Conservation (phyloP, 306 rosid species). For the Prunus padus region DNA sequence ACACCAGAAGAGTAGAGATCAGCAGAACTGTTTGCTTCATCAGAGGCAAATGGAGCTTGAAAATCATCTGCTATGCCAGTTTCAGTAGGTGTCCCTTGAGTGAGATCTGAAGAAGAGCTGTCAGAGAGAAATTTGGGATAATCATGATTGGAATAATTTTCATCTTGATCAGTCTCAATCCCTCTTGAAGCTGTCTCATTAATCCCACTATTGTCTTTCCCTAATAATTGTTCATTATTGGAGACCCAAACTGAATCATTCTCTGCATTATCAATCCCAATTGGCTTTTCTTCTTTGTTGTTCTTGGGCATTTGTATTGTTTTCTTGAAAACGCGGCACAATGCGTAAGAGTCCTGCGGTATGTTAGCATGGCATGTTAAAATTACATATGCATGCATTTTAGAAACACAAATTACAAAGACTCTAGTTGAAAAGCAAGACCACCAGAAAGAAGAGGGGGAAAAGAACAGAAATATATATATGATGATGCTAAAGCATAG, state of each 20-base stretch:
- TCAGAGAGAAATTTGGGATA: constrained; percentile 53
- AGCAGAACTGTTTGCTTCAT: constrained; percentile 78
- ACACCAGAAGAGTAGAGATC: constrained; percentile 48
- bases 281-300: constrained; percentile 39
- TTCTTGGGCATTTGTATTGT: constrained; percentile 48
- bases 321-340: constrained; percentile 91
- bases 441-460: constrained; percentile 12
- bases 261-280: constrained; percentile 16
- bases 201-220: constrained; percentile 46
- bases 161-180: constrained; percentile 34
- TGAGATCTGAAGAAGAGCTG: constrained; percentile 89
- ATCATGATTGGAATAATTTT: constrained; percentile 39
- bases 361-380: neutral
- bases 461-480: constrained; percentile 32
- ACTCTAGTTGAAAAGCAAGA: neutral
- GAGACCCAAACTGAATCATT: constrained; percentile 29
- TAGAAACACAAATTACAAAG: neutral
- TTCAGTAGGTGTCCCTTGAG: constrained; percentile 78
- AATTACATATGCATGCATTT: constrained; percentile 1
- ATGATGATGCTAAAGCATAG: constrained; percentile 30
- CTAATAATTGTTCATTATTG: constrained; percentile 35
- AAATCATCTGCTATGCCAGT: constrained; percentile 61
- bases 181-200: constrained; percentile 43
- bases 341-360: constrained; percentile 79
- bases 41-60: constrained; percentile 64